Evolutionary conservation across 2,329 filamentous ascomycete species (phyloP).

Genomic region (Arthrobotrys musiformis): DNA sequence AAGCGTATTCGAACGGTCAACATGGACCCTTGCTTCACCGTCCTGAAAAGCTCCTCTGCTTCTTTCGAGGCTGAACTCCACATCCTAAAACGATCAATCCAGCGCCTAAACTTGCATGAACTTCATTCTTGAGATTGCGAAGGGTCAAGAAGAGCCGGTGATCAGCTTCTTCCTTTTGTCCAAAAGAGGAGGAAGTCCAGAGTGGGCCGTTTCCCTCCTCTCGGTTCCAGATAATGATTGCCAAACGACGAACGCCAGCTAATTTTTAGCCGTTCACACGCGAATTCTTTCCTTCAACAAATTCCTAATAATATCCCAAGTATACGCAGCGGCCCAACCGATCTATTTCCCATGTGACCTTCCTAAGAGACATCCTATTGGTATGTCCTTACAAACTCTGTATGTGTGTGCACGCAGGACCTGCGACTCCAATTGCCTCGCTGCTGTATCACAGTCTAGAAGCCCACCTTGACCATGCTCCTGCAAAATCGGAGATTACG

Average conservation of each 20-base stretch:
- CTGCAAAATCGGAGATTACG: constrained; percentile 40
- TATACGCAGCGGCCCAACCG: not conserved
- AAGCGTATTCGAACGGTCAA: constrained; percentile 8
- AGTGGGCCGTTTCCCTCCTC: constrained; percentile 6
- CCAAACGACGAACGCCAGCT: not conserved
- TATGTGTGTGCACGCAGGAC: too few relatives aligned
- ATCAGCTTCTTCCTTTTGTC: constrained; percentile 8
- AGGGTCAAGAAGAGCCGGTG: constrained; percentile 39
- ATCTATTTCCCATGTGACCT: constrained; percentile 19
- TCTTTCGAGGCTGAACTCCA: constrained; percentile 17
- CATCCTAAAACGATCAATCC: constrained; percentile 33
- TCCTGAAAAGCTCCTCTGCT: constrained; percentile 12
- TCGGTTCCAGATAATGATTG: constrained; percentile 25
- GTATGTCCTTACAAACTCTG: too few relatives aligned
- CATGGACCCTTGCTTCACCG: constrained; percentile 34
- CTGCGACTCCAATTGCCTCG: constrained; percentile 2
- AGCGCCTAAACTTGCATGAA: constrained; percentile 42
- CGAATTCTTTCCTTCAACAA: constrained; percentile 13
- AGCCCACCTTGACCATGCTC: not conserved
- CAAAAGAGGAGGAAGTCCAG: constrained; percentile 25
- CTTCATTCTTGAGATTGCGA: constrained; percentile 34
- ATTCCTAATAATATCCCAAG: constrained; percentile 14
- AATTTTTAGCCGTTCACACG: not conserved
- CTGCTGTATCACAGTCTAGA: constrained; percentile 38
- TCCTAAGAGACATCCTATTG: not conserved